Base-by-base conservation (phyloP, 805 yeast species). In the Candida ipomoeae region DNA sequence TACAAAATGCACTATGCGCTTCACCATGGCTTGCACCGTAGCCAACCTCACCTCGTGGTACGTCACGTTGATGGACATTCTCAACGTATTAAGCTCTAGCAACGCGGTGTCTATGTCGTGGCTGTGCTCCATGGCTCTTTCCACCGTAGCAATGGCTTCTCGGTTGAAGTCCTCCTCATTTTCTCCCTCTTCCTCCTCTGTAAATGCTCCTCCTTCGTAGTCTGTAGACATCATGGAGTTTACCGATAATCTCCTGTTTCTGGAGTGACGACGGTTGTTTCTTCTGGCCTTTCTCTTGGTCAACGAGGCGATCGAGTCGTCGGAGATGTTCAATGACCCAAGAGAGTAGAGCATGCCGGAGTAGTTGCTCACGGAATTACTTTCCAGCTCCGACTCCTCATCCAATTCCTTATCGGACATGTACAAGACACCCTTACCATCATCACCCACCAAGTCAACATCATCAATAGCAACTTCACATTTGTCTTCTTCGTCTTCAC, bases 51-150 rank as follows among this genome's bases (percentile, higher is more conserved):
- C 97, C 63, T 91, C 96, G 61, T 89, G 95, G 67, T 94, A 92
- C 0, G 94, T 80, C 15, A 90, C 99, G 65, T 94, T 89, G 94
- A 91, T 87, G 61, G 97, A 89, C 99, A 94, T 92, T 70, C 98
- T 80, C 62, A 94, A 77, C 0, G 99, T 94, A 65, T 92, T 92
- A 61, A 94, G 79, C 70, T 94, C 99, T 52, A 94, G 73, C 55
- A 89, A 71, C 0, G 99, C 97, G 13, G 96, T 91, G 64, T 92
- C 97, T 53, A 89, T 76, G 61, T 88, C 96, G 68, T 94, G 99
- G 66, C 89, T 87, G 62, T 91, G 85, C 58, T 87, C 92, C 68
- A 94, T 79, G 1, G 99, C 96, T 63, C 99, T 80, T 59, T 85
- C 89, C 32, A 94, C 87, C 0, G 97, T 89, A 10, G 96, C 97